Evolutionary conservation across 441 rosid species (phyloP), one percentile per base, ranked within the genome.

Genomic region (Lepidium campestre): DNA sequence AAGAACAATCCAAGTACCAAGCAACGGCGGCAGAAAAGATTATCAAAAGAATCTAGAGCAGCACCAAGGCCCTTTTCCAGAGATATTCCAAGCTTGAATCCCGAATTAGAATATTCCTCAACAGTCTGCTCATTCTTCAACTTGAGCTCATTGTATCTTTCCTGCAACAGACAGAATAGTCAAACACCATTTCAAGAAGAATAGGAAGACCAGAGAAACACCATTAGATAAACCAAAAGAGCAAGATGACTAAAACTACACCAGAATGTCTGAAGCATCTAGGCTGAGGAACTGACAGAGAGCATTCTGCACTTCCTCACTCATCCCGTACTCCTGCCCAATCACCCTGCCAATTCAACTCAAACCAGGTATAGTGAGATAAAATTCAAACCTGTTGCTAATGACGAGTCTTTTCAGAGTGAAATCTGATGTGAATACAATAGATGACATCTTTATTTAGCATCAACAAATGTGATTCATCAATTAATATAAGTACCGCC

Each of bases 21-120:
- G 82, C 98, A 93, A 69, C 95, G 98, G 59, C 98, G 98, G 70
- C 98, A 93, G 73, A 90, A 93, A 45, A 77, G 83, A 44, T 15
- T 54, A 78, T 88, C 93, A 75, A 82, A 79, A 73, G 91, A 85
- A 79, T 89, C 93, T 67, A 93, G 82, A 76, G 96, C 93, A 78
- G 89, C 89, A 78, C 80, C 74, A 65, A 73, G 77, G 37, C 68
- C 46, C 45, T 60, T 67, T 53, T 67, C 68, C 40, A 66, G 63
- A 53, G 52, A 66, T 52, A 89, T 79, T 67, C 95, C 90, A 59
- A 63, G 74, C 69, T 62, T 77, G 74, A 69, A 65, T 65, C 57
- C 77, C 25, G 76, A 65, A 65, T 76, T 83, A 56, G 72, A 73
- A 72, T 71, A 57, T 42, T 73, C 79, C 65, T 76, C 77, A 37